These are phyloP conservation scores for Orbilia javanica DNA, from an alignment of 2,329 filamentous ascomycete genomes.

Conservation along the genomic window DNA sequence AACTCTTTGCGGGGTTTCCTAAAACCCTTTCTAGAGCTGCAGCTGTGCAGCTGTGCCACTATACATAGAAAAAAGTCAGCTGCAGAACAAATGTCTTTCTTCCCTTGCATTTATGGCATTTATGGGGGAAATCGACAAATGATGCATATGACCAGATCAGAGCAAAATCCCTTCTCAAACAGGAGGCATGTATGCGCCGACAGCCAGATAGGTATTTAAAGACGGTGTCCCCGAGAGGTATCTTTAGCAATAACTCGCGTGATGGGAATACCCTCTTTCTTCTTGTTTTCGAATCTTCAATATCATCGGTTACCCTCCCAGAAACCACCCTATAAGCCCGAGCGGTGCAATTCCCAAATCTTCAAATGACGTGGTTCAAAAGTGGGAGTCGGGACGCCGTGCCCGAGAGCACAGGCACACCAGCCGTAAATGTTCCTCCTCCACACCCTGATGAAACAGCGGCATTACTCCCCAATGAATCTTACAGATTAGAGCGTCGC, in stretches of 20 bases:
- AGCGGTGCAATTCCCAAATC: background rate
- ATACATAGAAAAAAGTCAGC: conserved; percentile 44
- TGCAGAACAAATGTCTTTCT: conserved; percentile 2
- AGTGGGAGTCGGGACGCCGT: background rate
- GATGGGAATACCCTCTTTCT: background rate
- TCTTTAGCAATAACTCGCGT: conserved; percentile 42
- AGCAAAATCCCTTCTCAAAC: background rate
- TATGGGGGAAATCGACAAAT: background rate
- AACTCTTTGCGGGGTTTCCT: conserved; percentile 32
- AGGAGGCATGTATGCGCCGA: background rate
- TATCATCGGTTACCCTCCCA: background rate
- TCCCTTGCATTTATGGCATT: background rate
- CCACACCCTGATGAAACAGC: conserved; percentile 15
- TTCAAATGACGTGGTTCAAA: conserved; percentile 33
- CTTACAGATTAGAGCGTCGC: conserved; percentile 31
- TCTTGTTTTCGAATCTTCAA: background rate
- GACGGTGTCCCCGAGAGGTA: background rate
- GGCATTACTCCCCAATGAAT: conserved; percentile 43
- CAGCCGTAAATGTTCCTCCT: background rate
- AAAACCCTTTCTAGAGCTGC: conserved; percentile 1
- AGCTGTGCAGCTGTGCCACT: too few relatives aligned
- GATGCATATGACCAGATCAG: conserved; percentile 28
- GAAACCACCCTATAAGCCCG: background rate
- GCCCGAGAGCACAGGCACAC: background rate
- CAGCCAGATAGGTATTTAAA: conserved; percentile 30